Evolutionary conservation across 495 filamentous ascomycete genomes (phyloP).

Genomic region (Talaromyces adpressus): DNA sequence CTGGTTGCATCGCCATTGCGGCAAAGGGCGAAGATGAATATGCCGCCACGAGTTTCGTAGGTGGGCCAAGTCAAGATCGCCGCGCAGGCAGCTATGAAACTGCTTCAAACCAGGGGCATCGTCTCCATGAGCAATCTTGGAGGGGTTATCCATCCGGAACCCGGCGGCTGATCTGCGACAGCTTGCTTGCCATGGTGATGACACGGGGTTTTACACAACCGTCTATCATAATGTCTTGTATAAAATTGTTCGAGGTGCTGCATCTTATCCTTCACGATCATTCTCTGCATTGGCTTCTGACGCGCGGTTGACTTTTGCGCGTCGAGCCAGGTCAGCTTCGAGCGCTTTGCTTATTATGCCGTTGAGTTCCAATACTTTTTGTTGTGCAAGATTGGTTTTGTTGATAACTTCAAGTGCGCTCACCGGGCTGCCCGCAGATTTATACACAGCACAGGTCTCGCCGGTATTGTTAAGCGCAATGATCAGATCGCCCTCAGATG

Average conservation of each 20-base stretch:
- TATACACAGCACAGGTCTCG: conserved; percentile 86
- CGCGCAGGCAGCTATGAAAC: conserved; percentile 1
- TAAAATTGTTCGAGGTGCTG: neutral
- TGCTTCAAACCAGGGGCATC: conserved; percentile 4
- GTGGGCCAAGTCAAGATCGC: neutral
- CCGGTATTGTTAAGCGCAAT: conserved; percentile 83
- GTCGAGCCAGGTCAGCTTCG: conserved; percentile 66
- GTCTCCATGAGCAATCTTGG: neutral
- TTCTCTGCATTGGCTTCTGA: conserved; percentile 82
- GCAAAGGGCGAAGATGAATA: neutral
- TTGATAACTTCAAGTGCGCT: conserved; percentile 68
- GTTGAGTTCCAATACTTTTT: conserved; percentile 74
- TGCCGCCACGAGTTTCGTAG: neutral
- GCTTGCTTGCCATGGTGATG: conserved; percentile 1
- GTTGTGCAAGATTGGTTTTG: conserved; percentile 60
- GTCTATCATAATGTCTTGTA: neutral
- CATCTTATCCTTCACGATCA: conserved; percentile 32
- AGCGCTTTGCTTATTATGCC: conserved; percentile 61
- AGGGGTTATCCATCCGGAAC: neutral
- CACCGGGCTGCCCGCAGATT: conserved; percentile 73
- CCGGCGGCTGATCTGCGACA: neutral
- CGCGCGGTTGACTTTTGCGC: conserved; percentile 67
- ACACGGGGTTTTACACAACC: neutral
- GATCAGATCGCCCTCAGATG: conserved; percentile 75
- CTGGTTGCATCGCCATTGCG: neutral